Conservation (phyloP, 495 filamentous ascomycete genomes). For the Trichoderma gamsii region DNA sequence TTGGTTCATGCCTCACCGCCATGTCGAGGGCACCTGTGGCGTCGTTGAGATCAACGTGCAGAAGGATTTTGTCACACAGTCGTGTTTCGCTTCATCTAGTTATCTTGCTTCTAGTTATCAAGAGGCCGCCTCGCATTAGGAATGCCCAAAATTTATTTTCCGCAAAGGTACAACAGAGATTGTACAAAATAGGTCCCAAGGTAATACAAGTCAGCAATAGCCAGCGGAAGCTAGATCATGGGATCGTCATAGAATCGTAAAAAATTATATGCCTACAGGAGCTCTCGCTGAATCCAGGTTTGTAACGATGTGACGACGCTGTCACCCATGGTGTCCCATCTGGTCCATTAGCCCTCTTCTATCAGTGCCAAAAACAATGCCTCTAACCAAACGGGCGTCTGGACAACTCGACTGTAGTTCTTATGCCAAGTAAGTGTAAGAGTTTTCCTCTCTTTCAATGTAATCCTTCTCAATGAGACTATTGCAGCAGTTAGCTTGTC, state of each 20-base stretch:
- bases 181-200: neutral
- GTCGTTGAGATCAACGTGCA: no score
- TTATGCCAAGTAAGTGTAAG: slow-evolving; percentile 79
- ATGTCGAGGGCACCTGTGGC: no score
- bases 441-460: slow-evolving; percentile 75
- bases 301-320: no score
- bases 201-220: neutral
- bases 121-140: no score
- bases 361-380: neutral
- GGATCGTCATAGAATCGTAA: neutral
- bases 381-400: neutral
- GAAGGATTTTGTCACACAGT: no score
- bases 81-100: no score
- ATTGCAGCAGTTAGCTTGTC: slow-evolving; percentile 10
- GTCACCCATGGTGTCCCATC: neutral
- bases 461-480: slow-evolving; percentile 96
- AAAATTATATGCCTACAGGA: neutral
- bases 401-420: neutral
- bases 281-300: neutral
- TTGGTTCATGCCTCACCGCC: no score
- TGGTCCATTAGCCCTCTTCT: neutral
- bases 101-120: no score
- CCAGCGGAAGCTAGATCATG: neutral
- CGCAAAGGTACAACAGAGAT: no score
- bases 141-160: no score